Conservation (phyloP, 1,284 basidiomycete species). For the Naganishia sp. region DNA sequence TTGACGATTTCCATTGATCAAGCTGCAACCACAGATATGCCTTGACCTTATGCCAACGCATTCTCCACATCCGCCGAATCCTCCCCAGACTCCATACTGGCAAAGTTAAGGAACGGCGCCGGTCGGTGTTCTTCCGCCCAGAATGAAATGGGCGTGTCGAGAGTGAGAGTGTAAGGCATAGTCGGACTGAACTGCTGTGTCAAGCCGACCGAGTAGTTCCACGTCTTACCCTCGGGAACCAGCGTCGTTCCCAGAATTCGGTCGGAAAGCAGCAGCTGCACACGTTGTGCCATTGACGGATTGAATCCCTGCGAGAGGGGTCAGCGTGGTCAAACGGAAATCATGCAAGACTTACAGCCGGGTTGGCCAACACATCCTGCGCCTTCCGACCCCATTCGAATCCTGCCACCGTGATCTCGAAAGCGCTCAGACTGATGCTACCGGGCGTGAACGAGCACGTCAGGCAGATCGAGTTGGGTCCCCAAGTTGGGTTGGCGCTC, state of each 20-base stretch:
- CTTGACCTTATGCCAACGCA: conserved; percentile 38
- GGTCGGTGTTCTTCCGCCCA: conserved; percentile 95
- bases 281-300: conserved; percentile 94
- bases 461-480: conserved; percentile 89
- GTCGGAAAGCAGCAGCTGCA: conserved; percentile 92
- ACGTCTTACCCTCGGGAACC: conserved; percentile 84
- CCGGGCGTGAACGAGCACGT: conserved; percentile 97
- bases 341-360: conserved; percentile 59
- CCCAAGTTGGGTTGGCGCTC: conserved; percentile 93
- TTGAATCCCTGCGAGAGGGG: conserved; percentile 72
- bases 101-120: conserved; percentile 88
- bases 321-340: conserved; percentile 35
- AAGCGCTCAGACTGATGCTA: conserved; percentile 90
- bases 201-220: conserved; percentile 91
- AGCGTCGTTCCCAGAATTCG: conserved; percentile 88
- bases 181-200: conserved; percentile 87
- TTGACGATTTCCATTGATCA: background rate
- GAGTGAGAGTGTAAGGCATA: conserved; percentile 78
- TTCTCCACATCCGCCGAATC: conserved; percentile 90
- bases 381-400: conserved; percentile 99
- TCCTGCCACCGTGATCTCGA: conserved; percentile 82
- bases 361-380: conserved; percentile 77
- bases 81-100: conserved; percentile 77
- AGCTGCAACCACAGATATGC: background rate
- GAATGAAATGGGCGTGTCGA: conserved; percentile 90